Base-by-base conservation (phyloP, 2,329 filamentous ascomycete genomes). In the Aspergillus pseudoviridinutans region DNA sequence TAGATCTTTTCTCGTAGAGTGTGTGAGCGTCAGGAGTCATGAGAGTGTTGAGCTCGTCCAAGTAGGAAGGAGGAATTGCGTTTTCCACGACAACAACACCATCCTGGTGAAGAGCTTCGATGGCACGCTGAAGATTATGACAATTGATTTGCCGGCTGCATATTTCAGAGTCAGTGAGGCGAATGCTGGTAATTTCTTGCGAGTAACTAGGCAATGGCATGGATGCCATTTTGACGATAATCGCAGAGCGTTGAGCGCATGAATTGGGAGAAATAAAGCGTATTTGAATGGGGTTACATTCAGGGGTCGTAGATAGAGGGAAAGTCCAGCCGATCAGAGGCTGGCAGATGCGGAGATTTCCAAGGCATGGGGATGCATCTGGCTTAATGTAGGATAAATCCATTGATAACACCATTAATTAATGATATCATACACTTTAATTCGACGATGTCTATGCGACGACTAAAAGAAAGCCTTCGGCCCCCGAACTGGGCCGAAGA, bases 1-100 rank as follows among this genome's bases (percentile, higher is more conserved):
- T 66, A 9, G 51, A 51, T 17, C 66, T 60, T 27, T 70, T 64
- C 3, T 61, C 54, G 41, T 71, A 69, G 24, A 76, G 68, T 25
- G 63, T 56, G 28, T 70, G 58, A 1, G 74, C 74, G 63, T 77
- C 73, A 20, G 61, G 58, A 8, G 63, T 50, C 64, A 68, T 67
- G 54, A 62, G 62, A 14, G 38, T 57, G 55, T 74, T 71, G 5
- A 77, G 66, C 3, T 63, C 63, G 58, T 74, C 66, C 38, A 75
- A 63, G 57, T 74, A 71, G 6, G 53, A 49, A 2, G 64, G 56
- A 32, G 69, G 58, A 51, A 77, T 65, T 54, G 70, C 74, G 58
- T 77, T 76, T 29, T 72, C 62, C 42, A 77, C 66, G 12, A 76
- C 65, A 50, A 77, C 64, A 25, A 77, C 68, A 38, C 75, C 73